Evolutionary conservation across 495 filamentous ascomycete species (phyloP).

Genomic region (Venustampulla echinocandica): DNA sequence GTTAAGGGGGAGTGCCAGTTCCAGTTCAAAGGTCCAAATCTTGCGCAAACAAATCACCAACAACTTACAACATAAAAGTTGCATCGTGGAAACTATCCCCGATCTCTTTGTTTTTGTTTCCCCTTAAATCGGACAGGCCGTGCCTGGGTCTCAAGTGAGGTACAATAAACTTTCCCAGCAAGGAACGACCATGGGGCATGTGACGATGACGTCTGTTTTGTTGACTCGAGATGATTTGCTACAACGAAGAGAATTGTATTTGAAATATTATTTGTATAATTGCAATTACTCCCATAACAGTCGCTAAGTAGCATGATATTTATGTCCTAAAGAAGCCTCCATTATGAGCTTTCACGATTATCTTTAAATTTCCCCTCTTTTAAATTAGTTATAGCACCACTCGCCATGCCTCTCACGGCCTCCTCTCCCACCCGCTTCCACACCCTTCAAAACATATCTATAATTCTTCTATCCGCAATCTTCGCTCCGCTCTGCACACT

Average conservation of each 20-base stretch:
- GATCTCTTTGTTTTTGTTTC: too few species aligned
- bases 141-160: too few species aligned
- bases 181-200: too few species aligned
- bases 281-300: background rate
- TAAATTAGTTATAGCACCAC: background rate
- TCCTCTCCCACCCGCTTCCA: slow-evolving; percentile 30
- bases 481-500: slow-evolving; percentile 46
- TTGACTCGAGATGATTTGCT: background rate
- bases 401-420: slow-evolving; percentile 17
- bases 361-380: background rate
- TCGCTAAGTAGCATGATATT: background rate
- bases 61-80: too few species aligned
- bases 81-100: too few species aligned
- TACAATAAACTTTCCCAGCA: too few species aligned
- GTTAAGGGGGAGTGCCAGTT: too few species aligned
- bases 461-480: slow-evolving; percentile 42
- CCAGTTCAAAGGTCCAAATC: too few species aligned
- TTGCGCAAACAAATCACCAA: too few species aligned
- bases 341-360: background rate
- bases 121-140: too few species aligned
- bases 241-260: background rate
- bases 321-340: background rate
- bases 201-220: slow-evolving; percentile 2
- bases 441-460: slow-evolving; percentile 36
- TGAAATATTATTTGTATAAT: too few species aligned